phyloP scores from a whole-genome alignment of 1,139 yeast genomes.

The Diutina mesorugosa region DNA sequence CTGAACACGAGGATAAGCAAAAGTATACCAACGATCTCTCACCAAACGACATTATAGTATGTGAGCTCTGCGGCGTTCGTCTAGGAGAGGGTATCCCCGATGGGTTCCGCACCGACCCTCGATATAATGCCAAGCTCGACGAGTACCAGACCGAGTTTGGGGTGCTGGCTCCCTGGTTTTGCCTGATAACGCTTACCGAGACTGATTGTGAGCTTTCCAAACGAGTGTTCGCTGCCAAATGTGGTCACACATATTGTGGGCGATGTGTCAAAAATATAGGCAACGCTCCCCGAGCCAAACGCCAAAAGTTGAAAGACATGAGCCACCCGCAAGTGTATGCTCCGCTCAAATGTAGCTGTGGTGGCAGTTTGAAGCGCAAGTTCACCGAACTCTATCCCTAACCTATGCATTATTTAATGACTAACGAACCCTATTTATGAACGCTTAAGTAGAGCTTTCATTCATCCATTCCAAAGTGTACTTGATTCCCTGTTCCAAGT shows the following conservation, averaged over 20 bases:
- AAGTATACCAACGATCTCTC: slow-evolving; percentile 29
- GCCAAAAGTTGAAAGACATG: background rate
- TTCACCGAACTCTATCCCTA: background rate
- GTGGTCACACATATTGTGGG: slow-evolving; percentile 88
- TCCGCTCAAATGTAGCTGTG: background rate
- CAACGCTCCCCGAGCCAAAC: slow-evolving; percentile 7
- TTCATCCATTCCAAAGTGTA: slow-evolving; percentile 84
- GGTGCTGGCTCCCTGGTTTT: slow-evolving; percentile 56
- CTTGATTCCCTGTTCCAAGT: slow-evolving; percentile 69
- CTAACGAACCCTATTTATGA: background rate
- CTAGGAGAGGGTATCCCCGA: slow-evolving; percentile 62
- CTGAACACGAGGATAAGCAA: slow-evolving; percentile 11
- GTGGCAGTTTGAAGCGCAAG: background rate
- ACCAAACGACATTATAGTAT: slow-evolving; percentile 24
- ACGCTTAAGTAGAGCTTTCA: slow-evolving; percentile 24
- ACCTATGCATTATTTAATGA: background rate
- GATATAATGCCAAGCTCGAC: slow-evolving; percentile 15
- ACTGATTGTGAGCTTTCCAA: slow-evolving; percentile 52
- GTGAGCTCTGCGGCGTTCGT: slow-evolving; percentile 58
- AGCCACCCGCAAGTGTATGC: background rate
- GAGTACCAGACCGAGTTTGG: slow-evolving; percentile 17
- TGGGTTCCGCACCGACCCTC: slow-evolving; percentile 24
- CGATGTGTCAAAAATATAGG: slow-evolving; percentile 58
- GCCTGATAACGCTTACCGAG: slow-evolving; percentile 32
- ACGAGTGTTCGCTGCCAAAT: slow-evolving; percentile 53